phyloP scores from a whole-genome alignment of 805 yeast genomes.

The Lipomyces spencermartinsiae region DNA sequence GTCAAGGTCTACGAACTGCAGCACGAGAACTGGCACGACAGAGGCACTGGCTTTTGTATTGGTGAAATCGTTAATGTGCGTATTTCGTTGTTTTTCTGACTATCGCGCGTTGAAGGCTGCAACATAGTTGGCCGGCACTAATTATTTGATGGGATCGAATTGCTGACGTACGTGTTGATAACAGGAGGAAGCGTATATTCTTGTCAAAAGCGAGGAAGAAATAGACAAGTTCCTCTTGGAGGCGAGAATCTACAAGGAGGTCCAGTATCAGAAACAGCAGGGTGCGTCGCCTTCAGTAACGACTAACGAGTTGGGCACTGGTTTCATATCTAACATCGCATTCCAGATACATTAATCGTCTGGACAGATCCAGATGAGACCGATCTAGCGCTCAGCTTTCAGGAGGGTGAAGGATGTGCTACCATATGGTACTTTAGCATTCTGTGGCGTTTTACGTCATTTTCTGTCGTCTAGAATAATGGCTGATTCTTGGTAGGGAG shows the following conservation, averaged over 20 bases:
- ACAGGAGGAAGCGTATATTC: conserved; percentile 55
- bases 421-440: conserved; percentile 57
- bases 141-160: neutral
- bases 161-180: neutral
- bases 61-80: conserved; percentile 60
- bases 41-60: conserved; percentile 88
- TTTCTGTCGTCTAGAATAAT: conserved; percentile 45
- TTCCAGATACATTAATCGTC: conserved; percentile 78
- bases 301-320: neutral
- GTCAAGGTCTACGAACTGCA: conserved; percentile 89
- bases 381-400: conserved; percentile 82
- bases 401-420: conserved; percentile 89
- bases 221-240: conserved; percentile 64
- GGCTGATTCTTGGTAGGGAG: conserved; percentile 54
- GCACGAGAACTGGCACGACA: conserved; percentile 86
- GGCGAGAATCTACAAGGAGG: conserved; percentile 71
- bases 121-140: neutral
- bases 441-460: neutral
- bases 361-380: conserved; percentile 80
- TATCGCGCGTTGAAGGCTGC: neutral
- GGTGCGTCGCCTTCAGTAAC: conserved; percentile 17
- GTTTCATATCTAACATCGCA: neutral
- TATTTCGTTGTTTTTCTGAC: neutral
- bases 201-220: conserved; percentile 75
- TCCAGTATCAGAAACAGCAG: conserved; percentile 90